phyloP scores from a whole-genome alignment of 1,284 basidiomycete species.

The Erythrobasidium hasegawianum region DNA sequence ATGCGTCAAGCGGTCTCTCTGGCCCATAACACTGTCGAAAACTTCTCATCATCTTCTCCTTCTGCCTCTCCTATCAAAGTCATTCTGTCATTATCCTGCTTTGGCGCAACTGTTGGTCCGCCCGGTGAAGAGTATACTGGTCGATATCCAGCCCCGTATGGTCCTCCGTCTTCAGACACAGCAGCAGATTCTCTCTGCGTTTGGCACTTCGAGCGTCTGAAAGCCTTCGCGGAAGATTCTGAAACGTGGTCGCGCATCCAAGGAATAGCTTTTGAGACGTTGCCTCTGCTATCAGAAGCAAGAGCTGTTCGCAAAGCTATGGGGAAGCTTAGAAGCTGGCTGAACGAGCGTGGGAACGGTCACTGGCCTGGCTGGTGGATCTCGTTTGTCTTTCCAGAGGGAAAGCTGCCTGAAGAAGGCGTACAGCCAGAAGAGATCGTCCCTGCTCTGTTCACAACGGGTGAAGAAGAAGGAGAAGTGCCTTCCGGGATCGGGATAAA shows the following conservation, averaged over 20 bases:
- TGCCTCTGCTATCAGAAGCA: conserved; percentile 66
- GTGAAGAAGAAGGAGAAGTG: conserved; percentile 46
- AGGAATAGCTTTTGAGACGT: conserved; percentile 71
- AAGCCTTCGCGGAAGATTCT: conserved; percentile 55
- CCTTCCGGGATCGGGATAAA: conserved; percentile 66
- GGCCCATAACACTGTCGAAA: conserved; percentile 2
- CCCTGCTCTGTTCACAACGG: neutral
- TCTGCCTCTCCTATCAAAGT: neutral
- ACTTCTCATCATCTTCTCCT: neutral
- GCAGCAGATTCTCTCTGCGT: conserved; percentile 2
- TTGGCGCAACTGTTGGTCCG: conserved; percentile 16
- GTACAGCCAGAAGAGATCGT: neutral
- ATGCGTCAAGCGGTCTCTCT: conserved; percentile 24
- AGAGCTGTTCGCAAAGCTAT: conserved; percentile 64
- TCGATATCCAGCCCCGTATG: conserved; percentile 20
- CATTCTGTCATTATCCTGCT: conserved; percentile 20
- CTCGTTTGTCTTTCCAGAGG: conserved; percentile 63
- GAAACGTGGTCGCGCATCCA: conserved; percentile 61
- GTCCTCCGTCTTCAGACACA: neutral
- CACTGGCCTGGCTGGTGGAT: conserved; percentile 63
- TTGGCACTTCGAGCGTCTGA: conserved; percentile 54
- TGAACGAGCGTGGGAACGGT: conserved; percentile 37
- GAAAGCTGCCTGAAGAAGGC: conserved; percentile 52
- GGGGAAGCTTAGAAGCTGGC: conserved; percentile 48
- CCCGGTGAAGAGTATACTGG: conserved; percentile 29